A percentile compares a stretch with the other conserved stretches of the same genome.
Conservation (phyloP, 169 alveolate species). For the Babesia caballi region DNA sequence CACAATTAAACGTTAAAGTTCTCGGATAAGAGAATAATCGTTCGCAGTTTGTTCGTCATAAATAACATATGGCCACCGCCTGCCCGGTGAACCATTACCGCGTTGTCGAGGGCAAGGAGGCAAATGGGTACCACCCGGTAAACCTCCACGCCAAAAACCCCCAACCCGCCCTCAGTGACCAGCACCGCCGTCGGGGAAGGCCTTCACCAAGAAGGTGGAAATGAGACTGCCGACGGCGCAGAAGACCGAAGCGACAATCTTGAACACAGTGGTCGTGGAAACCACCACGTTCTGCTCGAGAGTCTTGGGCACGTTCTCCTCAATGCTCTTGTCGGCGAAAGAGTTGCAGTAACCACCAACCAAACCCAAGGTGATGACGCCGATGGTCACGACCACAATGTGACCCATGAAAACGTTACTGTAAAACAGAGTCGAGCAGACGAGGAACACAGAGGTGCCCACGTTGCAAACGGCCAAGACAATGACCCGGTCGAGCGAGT, state of each 20-base stretch:
- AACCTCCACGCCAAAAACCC: too few relatives aligned
- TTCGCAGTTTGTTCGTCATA: too few relatives aligned
- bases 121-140: too few relatives aligned
- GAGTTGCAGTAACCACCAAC: conserved; percentile 45
- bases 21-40: too few relatives aligned
- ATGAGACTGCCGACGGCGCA: conserved; percentile 8
- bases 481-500: conserved; percentile 17
- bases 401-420: background rate
- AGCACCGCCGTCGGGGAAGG: conserved; percentile 12
- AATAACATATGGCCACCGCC: too few relatives aligned
- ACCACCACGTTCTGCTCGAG: conserved; percentile 10
- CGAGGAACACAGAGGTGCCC: conserved; percentile 10
- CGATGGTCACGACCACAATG: conserved; percentile 13
- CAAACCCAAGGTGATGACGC: conserved; percentile 7
- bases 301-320: background rate
- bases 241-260: conserved; percentile 14
- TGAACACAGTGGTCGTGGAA: conserved; percentile 29
- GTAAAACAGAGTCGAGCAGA: background rate
- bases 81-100: too few relatives aligned
- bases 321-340: conserved; percentile 20
- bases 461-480: conserved; percentile 5
- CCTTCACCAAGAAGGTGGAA: conserved; percentile 7
- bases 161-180: too few relatives aligned
- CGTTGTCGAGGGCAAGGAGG: too few relatives aligned
- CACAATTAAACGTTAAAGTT: too few relatives aligned